phyloP scores from a whole-genome alignment of 495 filamentous ascomycete genomes.

The Thermothielavioides terrestris region DNA sequence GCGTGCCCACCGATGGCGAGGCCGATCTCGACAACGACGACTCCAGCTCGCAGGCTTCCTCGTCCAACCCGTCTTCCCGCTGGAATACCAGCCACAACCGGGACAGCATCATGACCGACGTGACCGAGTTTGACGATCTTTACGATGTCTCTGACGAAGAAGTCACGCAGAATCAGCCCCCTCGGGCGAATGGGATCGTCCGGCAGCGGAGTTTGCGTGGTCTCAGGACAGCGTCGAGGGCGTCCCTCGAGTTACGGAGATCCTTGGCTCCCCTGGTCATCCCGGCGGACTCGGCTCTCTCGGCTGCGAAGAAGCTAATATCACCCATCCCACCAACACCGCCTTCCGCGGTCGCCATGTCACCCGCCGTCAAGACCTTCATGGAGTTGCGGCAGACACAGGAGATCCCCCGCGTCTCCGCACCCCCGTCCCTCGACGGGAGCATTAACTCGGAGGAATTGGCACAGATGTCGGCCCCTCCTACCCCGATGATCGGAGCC shows the following conservation, averaged over 20 bases:
- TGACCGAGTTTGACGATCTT: conserved; percentile 70
- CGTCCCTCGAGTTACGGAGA: conserved; percentile 27
- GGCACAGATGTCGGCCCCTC: conserved; percentile 66
- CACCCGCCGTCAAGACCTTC: conserved; percentile 60
- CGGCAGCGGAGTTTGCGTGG: conserved; percentile 29
- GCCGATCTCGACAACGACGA: conserved; percentile 32
- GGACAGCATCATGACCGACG: conserved; percentile 45
- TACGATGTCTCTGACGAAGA: conserved; percentile 74
- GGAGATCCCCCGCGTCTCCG: conserved; percentile 62
- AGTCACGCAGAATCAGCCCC: conserved; percentile 22
- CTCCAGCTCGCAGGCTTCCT: conserved; percentile 41
- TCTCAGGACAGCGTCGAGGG: conserved; percentile 17
- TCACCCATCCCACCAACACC: conserved; percentile 73
- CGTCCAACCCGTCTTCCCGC: conserved; percentile 42
- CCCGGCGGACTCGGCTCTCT: conserved; percentile 35
- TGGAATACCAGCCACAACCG: conserved; percentile 35
- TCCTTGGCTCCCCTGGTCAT: conserved; percentile 65
- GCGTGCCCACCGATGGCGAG: conserved; percentile 22
- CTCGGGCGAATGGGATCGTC: conserved; percentile 28
- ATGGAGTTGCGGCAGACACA: conserved; percentile 45
- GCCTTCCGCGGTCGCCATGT: conserved; percentile 66
- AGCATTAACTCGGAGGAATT: conserved; percentile 80
- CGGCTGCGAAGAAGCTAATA: conserved; percentile 27
- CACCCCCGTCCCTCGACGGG: conserved; percentile 81
- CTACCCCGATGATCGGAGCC: conserved; percentile 64